These are phyloP conservation scores for Zasmidium cellare DNA, from an alignment of 2,329 filamentous ascomycete genomes.

Conservation along the genomic window DNA sequence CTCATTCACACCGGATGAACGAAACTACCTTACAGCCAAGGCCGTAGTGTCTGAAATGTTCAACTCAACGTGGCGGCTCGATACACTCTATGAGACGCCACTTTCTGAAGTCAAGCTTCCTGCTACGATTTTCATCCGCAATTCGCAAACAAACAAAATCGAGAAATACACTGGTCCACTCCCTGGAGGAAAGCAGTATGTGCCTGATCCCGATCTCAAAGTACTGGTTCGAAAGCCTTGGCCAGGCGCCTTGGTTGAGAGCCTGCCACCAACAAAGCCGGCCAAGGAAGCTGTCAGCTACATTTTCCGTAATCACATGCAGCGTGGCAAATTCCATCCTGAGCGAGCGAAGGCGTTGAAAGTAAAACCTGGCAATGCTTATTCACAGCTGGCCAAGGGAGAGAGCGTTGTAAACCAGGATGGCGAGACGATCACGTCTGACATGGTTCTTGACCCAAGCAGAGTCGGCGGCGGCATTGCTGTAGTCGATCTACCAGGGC, in stretches of 20 bases:
- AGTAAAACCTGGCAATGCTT: conserved; percentile 62
- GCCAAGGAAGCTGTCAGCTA: conserved; percentile 76
- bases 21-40: conserved; percentile 47
- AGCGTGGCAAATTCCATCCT: conserved; percentile 78
- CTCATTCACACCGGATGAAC: conserved; percentile 45
- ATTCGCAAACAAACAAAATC: conserved; percentile 62
- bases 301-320: conserved; percentile 73
- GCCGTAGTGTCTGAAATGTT: conserved; percentile 75
- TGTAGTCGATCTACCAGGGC: conserved; percentile 74
- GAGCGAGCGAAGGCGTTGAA: conserved; percentile 64
- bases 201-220: conserved; percentile 60
- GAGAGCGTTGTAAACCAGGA: conserved; percentile 62
- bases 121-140: conserved; percentile 68
- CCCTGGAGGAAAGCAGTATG: conserved; percentile 51
- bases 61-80: conserved; percentile 71
- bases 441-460: conserved; percentile 76
- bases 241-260: conserved; percentile 66
- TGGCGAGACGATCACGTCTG: conserved; percentile 72
- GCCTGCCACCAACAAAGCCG: conserved; percentile 68
- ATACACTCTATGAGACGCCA: conserved; percentile 66
- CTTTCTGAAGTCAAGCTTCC: conserved; percentile 68
- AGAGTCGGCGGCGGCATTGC: conserved; percentile 72
- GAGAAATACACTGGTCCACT: conserved; percentile 68
- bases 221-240: conserved; percentile 76
- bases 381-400: conserved; percentile 61